phyloP scores from a whole-genome alignment of 805 yeast genomes.

The Saccharomyces eubayanus region DNA sequence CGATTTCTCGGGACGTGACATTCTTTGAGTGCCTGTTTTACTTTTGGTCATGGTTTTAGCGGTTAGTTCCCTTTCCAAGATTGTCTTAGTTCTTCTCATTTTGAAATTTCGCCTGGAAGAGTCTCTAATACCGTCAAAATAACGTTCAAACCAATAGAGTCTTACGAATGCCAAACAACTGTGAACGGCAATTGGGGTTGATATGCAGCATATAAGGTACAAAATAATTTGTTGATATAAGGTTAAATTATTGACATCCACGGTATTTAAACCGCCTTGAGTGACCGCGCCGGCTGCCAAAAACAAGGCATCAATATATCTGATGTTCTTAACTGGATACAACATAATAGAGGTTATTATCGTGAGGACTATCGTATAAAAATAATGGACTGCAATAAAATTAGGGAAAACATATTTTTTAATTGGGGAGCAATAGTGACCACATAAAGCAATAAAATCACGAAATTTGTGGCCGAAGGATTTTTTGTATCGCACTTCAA shows the following conservation, averaged over 20 bases:
- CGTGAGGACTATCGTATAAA: slow-evolving; percentile 52
- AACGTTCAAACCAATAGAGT: slow-evolving; percentile 80
- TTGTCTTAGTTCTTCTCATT: slow-evolving; percentile 60
- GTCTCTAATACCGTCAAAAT: slow-evolving; percentile 72
- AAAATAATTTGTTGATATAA: slow-evolving; percentile 76
- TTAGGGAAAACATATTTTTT: slow-evolving; percentile 35
- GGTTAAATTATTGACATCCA: slow-evolving; percentile 53
- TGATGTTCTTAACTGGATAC: slow-evolving; percentile 59
- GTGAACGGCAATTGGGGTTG: slow-evolving; percentile 87
- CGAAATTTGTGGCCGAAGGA: slow-evolving; percentile 35
- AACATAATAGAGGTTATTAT: slow-evolving; percentile 66
- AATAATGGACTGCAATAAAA: slow-evolving; percentile 58
- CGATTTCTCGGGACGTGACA: slow-evolving; percentile 1
- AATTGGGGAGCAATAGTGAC: slow-evolving; percentile 29
- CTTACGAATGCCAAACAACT: slow-evolving; percentile 68
- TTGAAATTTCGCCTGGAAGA: slow-evolving; percentile 70
- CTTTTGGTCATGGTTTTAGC: slow-evolving; percentile 16
- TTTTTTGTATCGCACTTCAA: slow-evolving; percentile 25
- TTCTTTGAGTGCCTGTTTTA: slow-evolving; percentile 5
- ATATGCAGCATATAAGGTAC: slow-evolving; percentile 51
- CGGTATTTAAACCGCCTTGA: slow-evolving; percentile 86
- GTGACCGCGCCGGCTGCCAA: slow-evolving; percentile 70
- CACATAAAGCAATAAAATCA: slow-evolving; percentile 31
- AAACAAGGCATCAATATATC: slow-evolving; percentile 75
- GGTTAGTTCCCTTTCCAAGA: slow-evolving; percentile 28